Evolutionary conservation across 768 basidiomycete genomes (phyloP).

Genomic region (Macrocybe gigantea): DNA sequence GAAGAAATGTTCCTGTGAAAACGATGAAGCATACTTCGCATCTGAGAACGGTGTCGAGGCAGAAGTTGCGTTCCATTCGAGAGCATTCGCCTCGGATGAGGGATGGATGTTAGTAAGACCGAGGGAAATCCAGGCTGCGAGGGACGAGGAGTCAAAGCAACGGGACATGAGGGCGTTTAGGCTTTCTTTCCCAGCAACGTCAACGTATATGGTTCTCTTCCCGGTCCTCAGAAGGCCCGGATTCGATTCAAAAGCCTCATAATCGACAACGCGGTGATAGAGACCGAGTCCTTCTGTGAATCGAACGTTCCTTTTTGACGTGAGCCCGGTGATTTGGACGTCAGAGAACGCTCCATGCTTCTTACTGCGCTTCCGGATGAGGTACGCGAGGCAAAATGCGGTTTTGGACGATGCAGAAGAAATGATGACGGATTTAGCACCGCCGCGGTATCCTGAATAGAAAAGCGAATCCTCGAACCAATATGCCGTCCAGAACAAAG

Average conservation of each 20-base stretch:
- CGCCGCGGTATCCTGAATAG: conserved; percentile 42
- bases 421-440: conserved; percentile 43
- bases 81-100: conserved; percentile 22
- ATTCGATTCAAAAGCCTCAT: conserved; percentile 36
- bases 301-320: conserved; percentile 45
- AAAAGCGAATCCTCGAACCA: conserved; percentile 73
- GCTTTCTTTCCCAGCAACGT: conserved; percentile 52
- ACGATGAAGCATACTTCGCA: conserved; percentile 10
- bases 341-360: conserved; percentile 18
- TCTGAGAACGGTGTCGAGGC: conserved; percentile 15
- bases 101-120: conserved; percentile 56
- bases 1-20: conserved; percentile 52
- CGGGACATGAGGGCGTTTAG: conserved; percentile 40
- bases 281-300: conserved; percentile 52
- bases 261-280: conserved; percentile 53
- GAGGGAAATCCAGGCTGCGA: conserved; percentile 40
- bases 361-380: conserved; percentile 40
- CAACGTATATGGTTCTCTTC: conserved; percentile 52
- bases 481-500: conserved; percentile 71
- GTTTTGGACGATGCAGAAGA: conserved; percentile 73
- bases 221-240: conserved; percentile 20
- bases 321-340: conserved; percentile 50
- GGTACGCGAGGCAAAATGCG: conserved; percentile 63
- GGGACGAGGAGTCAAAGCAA: conserved; percentile 31
- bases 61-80: conserved; percentile 34